Conservation (phyloP, 148 eudicot species). For the Amaranthus cruentus region DNA sequence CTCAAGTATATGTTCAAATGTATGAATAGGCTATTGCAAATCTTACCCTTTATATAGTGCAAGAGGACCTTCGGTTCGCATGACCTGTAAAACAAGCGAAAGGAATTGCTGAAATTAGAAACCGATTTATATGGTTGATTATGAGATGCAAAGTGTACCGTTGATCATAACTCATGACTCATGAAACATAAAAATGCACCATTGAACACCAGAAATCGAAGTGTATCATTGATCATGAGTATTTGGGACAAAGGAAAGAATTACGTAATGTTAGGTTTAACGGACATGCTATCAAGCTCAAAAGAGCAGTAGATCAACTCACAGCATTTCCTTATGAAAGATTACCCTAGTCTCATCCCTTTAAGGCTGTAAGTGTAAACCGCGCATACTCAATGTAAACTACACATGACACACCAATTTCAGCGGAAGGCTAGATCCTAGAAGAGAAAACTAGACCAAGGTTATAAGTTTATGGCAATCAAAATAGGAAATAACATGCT, state of each 20-base stretch:
- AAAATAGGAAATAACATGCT: not conserved
- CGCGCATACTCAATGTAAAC: too few species aligned
- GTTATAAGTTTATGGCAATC: too few species aligned
- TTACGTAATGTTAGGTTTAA: not conserved
- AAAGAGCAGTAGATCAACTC: not conserved
- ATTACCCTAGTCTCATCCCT: too few species aligned
- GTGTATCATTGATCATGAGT: too few species aligned
- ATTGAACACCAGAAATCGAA: not conserved
- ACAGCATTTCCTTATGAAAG: too few species aligned
- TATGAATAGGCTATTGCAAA: constrained; percentile 1
- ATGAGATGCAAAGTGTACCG: not conserved
- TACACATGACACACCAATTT: too few species aligned
- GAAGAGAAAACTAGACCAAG: too few species aligned
- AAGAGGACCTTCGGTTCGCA: constrained; percentile 67
- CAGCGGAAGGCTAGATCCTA: too few species aligned
- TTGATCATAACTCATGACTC: not conserved
- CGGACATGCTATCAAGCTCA: not conserved
- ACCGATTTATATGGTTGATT: not conserved
- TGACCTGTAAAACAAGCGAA: constrained; percentile 47
- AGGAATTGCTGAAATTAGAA: constrained; percentile 1
- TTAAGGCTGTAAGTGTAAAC: too few species aligned
- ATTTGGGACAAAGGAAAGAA: not conserved
- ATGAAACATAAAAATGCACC: not conserved
- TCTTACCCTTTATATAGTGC: constrained; percentile 97
- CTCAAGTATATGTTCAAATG: not conserved